Base-by-base conservation (phyloP, 345 rosid genomes). In the Lagerstroemia speciosa region DNA sequence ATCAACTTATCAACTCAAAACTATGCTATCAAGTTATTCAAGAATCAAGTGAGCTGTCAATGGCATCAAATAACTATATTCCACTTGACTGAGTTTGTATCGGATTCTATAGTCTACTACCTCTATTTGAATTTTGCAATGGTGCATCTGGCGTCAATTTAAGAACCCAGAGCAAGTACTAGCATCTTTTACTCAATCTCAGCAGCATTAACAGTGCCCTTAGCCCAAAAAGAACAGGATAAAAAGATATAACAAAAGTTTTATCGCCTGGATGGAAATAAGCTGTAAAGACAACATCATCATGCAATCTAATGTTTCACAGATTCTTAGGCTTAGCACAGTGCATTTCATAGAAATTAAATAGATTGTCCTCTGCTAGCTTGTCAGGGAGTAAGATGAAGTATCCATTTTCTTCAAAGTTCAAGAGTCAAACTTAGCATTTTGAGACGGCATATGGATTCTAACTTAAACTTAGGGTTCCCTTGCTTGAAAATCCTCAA, bases 231-330 rank as follows among this genome's bases (percentile, higher is more conserved):
- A 55, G 8, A 55, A 19, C 55, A n/a, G 10, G 5, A n/a, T n/a
- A n/a, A n/a, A n/a, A n/a, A n/a, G n/a, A n/a, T n/a, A n/a, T n/a
- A n/a, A n/a, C n/a, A n/a, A n/a, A n/a, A n/a, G n/a, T n/a, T 32
- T 5, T 52, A 68, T n/a, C 48, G 32, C 24, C 20, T 43, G 48
- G 48, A 43, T n/a, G 53, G 26, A 17, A 37, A 9, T 9, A 36
- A 36, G 7, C 8, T 36, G 30, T 34, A 26, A 36, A 48, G 24
- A 41, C 24, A 67, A 22, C 38, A 3, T 33, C 32, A 63, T 53
- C 19, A 48, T 24, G 62, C 62, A 53, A 53, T 55, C 19, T 34
- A 36, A 55, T 17, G 36, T 67, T 33, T 37, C 46, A 68, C 71
- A 33, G 53, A 16, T 52, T 16, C 24, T 57, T 24, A 55, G 48